Base-by-base conservation (phyloP, 306 rosid genomes). In the Lathyrus tuberosus region DNA sequence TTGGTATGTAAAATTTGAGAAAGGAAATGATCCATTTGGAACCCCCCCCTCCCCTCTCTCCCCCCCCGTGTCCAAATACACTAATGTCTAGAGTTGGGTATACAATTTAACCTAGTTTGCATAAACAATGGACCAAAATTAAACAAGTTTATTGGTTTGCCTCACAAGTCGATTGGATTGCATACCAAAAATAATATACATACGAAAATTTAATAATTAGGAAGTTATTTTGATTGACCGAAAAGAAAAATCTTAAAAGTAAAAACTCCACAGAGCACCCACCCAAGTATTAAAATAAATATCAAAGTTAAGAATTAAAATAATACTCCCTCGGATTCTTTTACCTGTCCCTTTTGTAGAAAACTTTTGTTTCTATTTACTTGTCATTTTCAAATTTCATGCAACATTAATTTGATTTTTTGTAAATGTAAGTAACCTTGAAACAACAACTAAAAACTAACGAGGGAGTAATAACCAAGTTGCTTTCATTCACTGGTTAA, bases 21-120 rank as follows among this genome's bases (percentile, higher is more conserved):
- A n/a, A n/a, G n/a, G n/a, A n/a, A n/a, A n/a, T n/a, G n/a, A n/a
- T n/a, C n/a, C n/a, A n/a, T n/a, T n/a, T n/a, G n/a, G n/a, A n/a
- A n/a, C n/a, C n/a, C n/a, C n/a, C n/a, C n/a, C n/a, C n/a, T n/a
- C n/a, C n/a, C n/a, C n/a, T n/a, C n/a, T n/a, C n/a, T n/a, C 38
- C 58, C 5, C n/a, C 57, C 49, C 51, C 4, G 66, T 44, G 42
- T 44, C 26, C 57, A 61, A 68, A 61, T 61, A 38, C 28, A 51
- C 28, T 18, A 10, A 49, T 51, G 58, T 51, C 17, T 17, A 18
- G 26, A 8, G 28, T 12, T 17, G 57, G 28, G 28, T 51, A 51
- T 60, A 67, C 42, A 30, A 28, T 8, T 30, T 6, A 57, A 28
- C 20, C 11, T 5, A 58, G 40, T 13, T 30, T 58, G 22, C 42